phyloP scores from a whole-genome alignment of 2,329 filamentous ascomycete species.

The Arthrobotrys iridis region DNA sequence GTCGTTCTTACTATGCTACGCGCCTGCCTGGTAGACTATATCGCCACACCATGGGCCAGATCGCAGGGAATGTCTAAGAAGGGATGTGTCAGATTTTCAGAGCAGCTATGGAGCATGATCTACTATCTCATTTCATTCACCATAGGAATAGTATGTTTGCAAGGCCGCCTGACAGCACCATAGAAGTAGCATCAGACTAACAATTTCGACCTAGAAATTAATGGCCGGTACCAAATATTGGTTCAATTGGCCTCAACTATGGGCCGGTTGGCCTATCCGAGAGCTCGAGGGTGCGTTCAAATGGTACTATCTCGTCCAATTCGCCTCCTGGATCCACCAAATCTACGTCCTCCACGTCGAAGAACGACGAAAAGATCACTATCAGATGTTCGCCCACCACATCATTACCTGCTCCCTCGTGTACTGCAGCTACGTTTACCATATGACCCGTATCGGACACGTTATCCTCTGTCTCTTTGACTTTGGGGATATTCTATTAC shows the following conservation, averaged over 20 bases:
- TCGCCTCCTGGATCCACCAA: slow-evolving; percentile 93
- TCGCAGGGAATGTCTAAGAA: slow-evolving; percentile 77
- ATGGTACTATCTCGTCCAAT: slow-evolving; percentile 87
- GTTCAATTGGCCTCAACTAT: slow-evolving; percentile 79
- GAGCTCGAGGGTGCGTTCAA: slow-evolving; percentile 80
- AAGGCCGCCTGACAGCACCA: background rate
- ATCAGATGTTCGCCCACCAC: slow-evolving; percentile 96
- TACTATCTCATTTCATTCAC: slow-evolving; percentile 86
- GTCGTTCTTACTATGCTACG: slow-evolving; percentile 87
- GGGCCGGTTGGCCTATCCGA: slow-evolving; percentile 83
- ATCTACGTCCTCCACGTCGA: slow-evolving; percentile 95
- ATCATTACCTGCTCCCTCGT: slow-evolving; percentile 86
- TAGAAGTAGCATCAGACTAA: slow-evolving; percentile 53
- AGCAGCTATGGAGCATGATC: slow-evolving; percentile 89
- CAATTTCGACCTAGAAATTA: slow-evolving; percentile 71
- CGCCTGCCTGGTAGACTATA: slow-evolving; percentile 84
- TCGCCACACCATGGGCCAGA: slow-evolving; percentile 80
- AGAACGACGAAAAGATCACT: slow-evolving; percentile 91
- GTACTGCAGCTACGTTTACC: slow-evolving; percentile 82
- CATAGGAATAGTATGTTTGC: slow-evolving; percentile 76
- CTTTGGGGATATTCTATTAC: slow-evolving; percentile 85
- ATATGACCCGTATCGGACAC: slow-evolving; percentile 86
- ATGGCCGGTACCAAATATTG: slow-evolving; percentile 81
- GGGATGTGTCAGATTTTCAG: slow-evolving; percentile 82
- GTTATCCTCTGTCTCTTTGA: slow-evolving; percentile 94